These are phyloP conservation scores for Aspergillus nanangensis DNA, from an alignment of 495 filamentous ascomycete species.

Conservation along the genomic window DNA sequence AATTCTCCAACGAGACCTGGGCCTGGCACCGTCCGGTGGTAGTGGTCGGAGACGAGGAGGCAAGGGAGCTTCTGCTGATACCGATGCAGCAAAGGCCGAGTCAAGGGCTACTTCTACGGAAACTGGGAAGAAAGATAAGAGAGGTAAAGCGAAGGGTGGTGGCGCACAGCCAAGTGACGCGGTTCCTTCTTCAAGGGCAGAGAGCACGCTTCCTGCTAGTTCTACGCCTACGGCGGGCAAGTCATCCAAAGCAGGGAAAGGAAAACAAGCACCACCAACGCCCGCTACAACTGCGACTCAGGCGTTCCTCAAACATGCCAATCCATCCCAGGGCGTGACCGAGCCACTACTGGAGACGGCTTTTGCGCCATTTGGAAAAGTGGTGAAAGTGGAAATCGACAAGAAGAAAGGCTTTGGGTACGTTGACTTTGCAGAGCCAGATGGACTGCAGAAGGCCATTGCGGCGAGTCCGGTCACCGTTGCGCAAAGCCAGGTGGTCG, in stretches of 20 bases:
- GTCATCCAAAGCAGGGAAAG: slow-evolving; percentile 23
- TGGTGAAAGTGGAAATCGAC: slow-evolving; percentile 81
- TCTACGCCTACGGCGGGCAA: slow-evolving; percentile 28
- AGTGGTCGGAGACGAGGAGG: slow-evolving; percentile 43
- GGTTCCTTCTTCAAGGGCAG: slow-evolving; percentile 19
- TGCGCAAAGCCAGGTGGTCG: slow-evolving; percentile 79
- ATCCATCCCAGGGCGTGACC: slow-evolving; percentile 85
- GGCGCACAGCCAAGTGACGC: slow-evolving; percentile 22
- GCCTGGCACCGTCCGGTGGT: slow-evolving; percentile 59
- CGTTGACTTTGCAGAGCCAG: slow-evolving; percentile 72
- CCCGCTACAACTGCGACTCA: slow-evolving; percentile 57
- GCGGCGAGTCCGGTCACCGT: slow-evolving; percentile 74
- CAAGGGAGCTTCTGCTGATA: slow-evolving; percentile 27
- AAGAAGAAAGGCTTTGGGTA: slow-evolving; percentile 92
- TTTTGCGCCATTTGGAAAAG: slow-evolving; percentile 63
- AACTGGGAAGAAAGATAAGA: slow-evolving; percentile 27
- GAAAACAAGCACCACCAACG: slow-evolving; percentile 26
- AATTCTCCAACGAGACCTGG: slow-evolving; percentile 87
- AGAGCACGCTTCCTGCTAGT: slow-evolving; percentile 20
- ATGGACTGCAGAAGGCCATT: slow-evolving; percentile 70
- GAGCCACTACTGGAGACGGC: slow-evolving; percentile 69
- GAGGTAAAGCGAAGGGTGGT: slow-evolving; percentile 16
- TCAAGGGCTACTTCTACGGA: slow-evolving; percentile 22
- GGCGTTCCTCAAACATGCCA: slow-evolving; percentile 92
- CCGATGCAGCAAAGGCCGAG: slow-evolving; percentile 26